Percentiles rank a stretch among this genome's conserved stretches.
phyloP scores from a whole-genome alignment of 2,329 filamentous ascomycete genomes.

The Calonectria pteridis region DNA sequence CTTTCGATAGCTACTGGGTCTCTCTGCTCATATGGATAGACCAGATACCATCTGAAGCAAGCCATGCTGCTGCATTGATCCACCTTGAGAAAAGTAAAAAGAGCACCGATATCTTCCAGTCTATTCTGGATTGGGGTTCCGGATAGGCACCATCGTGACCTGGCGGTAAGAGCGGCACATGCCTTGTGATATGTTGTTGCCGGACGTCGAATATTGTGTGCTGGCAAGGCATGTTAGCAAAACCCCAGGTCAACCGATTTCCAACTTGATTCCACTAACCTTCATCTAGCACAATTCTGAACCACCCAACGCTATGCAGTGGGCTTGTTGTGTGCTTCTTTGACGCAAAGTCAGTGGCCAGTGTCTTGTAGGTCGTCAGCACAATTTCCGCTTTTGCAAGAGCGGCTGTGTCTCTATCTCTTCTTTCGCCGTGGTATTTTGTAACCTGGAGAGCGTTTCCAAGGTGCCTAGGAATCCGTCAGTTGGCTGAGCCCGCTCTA shows the following conservation, averaged over 20 bases:
- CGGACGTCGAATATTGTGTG: conserved; percentile 63
- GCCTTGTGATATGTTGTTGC: conserved; percentile 59
- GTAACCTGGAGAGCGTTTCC: background rate
- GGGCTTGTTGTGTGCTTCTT: conserved; percentile 3
- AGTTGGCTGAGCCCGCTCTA: background rate
- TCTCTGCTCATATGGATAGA: conserved; percentile 51
- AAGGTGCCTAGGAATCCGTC: background rate
- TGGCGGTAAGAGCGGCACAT: conserved; percentile 55
- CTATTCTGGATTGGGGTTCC: conserved; percentile 68
- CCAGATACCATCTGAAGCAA: conserved; percentile 59
- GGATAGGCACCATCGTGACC: conserved; percentile 64
- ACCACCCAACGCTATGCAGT: conserved; percentile 55
- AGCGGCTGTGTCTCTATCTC: background rate
- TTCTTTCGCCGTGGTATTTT: conserved; percentile 10
- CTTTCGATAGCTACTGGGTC: conserved; percentile 43
- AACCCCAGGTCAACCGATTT: too few relatives aligned
- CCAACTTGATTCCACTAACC: conserved; percentile 45
- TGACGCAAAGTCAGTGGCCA: conserved; percentile 45
- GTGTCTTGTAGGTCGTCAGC: conserved; percentile 5
- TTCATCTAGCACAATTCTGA: conserved; percentile 59
- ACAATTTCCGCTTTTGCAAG: conserved; percentile 19
- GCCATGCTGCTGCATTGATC: conserved; percentile 37
- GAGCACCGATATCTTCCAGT: conserved; percentile 63
- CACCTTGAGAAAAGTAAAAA: conserved; percentile 58
- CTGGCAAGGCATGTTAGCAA: conserved; percentile 44